These are phyloP conservation scores for Prunus padus DNA, from an alignment of 306 rosid genomes.

Conservation along the genomic window DNA sequence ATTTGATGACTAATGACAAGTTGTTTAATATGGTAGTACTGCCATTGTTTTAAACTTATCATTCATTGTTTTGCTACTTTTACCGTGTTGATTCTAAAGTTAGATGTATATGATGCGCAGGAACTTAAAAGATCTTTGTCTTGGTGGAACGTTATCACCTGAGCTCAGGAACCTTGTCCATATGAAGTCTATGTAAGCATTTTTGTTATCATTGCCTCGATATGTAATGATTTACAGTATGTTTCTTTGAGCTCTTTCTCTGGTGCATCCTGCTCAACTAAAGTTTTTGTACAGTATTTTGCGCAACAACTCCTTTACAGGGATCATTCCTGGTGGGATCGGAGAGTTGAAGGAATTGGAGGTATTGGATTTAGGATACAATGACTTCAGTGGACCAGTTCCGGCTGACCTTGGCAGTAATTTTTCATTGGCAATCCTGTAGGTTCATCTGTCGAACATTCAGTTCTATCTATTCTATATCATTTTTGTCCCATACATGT, in stretches of 20 bases:
- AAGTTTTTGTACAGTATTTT: conserved; percentile 53
- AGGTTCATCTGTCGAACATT: conserved; percentile 39
- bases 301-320: conserved; percentile 77
- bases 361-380: conserved; percentile 87
- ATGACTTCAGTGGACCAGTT: conserved; percentile 63
- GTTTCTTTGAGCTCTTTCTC: conserved; percentile 16
- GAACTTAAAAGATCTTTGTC: conserved; percentile 77
- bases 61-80: not conserved
- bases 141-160: conserved; percentile 66
- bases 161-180: conserved; percentile 64
- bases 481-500: not conserved
- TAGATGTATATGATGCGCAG: conserved; percentile 38
- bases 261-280: conserved; percentile 16
- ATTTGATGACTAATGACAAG: not conserved
- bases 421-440: conserved; percentile 68
- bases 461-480: not conserved
- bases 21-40: not conserved
- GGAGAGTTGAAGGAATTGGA: conserved; percentile 67
- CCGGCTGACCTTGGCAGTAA: conserved; percentile 69
- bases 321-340: conserved; percentile 64
- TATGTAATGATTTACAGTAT: conserved; percentile 12
- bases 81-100: conserved; percentile 13
- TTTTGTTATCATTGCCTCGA: conserved; percentile 10
- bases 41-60: not conserved
- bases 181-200: conserved; percentile 73